Evolutionary conservation across 345 rosid species (phyloP).

Genomic region (Populus tremula): DNA sequence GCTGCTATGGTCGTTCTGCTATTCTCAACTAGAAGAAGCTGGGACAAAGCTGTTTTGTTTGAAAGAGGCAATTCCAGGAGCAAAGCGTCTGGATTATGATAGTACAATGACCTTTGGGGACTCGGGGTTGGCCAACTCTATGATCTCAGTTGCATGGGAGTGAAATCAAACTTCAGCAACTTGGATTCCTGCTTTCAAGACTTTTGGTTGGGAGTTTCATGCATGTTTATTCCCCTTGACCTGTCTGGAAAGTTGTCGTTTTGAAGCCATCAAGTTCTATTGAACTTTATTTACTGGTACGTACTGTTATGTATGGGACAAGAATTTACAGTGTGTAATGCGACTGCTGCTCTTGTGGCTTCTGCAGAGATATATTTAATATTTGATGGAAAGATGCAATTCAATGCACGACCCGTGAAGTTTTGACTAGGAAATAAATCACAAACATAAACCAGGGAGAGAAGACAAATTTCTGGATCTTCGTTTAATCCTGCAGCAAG

Average conservation of each 20-base stretch:
- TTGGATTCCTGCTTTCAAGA: not conserved
- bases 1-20: slow-evolving; percentile 93
- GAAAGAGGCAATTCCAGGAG: slow-evolving; percentile 86
- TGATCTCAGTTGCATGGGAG: slow-evolving; percentile 73
- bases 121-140: slow-evolving; percentile 86
- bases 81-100: slow-evolving; percentile 67
- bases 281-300: slow-evolving; percentile 1
- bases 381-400: not conserved
- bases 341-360: not conserved
- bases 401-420: not conserved
- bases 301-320: not conserved
- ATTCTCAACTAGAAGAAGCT: slow-evolving; percentile 56
- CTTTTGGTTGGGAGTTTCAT: not conserved
- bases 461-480: not conserved
- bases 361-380: not conserved
- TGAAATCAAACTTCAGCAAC: slow-evolving; percentile 21
- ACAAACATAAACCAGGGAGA: not conserved
- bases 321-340: not conserved
- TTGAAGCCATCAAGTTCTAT: not conserved
- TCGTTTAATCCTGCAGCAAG: not conserved
- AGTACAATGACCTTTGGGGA: slow-evolving; percentile 67
- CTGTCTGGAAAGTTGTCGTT: not conserved
- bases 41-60: slow-evolving; percentile 64
- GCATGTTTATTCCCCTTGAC: not conserved
- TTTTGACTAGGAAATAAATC: not conserved